phyloP scores from a whole-genome alignment of 2,329 filamentous ascomycete species.

The Aureobasidium pullulans region DNA sequence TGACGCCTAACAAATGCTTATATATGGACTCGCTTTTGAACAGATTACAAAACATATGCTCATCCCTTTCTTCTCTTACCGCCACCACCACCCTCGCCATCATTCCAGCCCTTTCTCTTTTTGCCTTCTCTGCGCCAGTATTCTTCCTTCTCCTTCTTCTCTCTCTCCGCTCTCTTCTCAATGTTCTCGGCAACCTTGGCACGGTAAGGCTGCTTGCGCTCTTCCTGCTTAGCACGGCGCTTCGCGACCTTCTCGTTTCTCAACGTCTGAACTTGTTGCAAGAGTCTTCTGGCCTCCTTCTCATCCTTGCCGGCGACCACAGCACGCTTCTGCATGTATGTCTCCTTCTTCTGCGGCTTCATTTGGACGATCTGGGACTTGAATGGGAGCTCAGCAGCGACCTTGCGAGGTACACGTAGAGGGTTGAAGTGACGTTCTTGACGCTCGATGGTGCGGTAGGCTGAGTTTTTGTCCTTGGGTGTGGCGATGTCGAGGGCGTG shows the following conservation, averaged over 20 bases:
- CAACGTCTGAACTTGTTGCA: slow-evolving; percentile 88
- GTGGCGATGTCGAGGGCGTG: slow-evolving; percentile 66
- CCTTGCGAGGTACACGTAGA: slow-evolving; percentile 66
- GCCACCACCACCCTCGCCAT: slow-evolving; percentile 38
- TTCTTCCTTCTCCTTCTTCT: slow-evolving; percentile 87
- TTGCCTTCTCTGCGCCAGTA: slow-evolving; percentile 89
- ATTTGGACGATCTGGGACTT: slow-evolving; percentile 82
- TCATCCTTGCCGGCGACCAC: slow-evolving; percentile 78
- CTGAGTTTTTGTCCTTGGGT: slow-evolving; percentile 73
- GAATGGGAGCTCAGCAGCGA: slow-evolving; percentile 81
- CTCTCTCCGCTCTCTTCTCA: slow-evolving; percentile 77
- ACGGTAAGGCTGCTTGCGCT: slow-evolving; percentile 69
- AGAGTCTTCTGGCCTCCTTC: slow-evolving; percentile 75
- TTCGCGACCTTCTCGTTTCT: slow-evolving; percentile 86
- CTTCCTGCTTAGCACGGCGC: slow-evolving; percentile 77
- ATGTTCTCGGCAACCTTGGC: slow-evolving; percentile 74
- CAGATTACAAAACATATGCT: neutral
- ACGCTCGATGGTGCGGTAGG: slow-evolving; percentile 62
- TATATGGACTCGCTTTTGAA: slow-evolving; percentile 2
- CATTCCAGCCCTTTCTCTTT: slow-evolving; percentile 56
- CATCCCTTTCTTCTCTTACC: slow-evolving; percentile 24
- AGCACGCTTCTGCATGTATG: slow-evolving; percentile 92
- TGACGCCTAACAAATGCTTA: slow-evolving; percentile 7
- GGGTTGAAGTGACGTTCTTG: slow-evolving; percentile 47
- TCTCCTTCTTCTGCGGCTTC: slow-evolving; percentile 69